Percentiles rank a stretch among this genome's conserved stretches.
phyloP scores from a whole-genome alignment of 116 monocot species.

The Phalaenopsis hybrid region DNA sequence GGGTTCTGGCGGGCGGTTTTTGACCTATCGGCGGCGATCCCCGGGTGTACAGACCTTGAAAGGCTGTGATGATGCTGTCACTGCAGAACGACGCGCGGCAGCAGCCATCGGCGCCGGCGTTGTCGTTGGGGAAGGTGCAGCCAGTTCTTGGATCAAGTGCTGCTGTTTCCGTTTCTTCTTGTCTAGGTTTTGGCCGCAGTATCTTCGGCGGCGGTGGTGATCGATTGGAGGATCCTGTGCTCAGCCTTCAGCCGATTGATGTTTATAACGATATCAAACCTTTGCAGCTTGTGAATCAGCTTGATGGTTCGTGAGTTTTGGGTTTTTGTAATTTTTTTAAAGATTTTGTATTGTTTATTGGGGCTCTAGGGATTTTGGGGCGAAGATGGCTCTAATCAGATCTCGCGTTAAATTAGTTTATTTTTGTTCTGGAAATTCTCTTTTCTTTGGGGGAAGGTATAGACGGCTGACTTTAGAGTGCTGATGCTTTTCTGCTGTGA shows the following conservation, averaged over 20 bases:
- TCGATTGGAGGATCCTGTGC: slow-evolving; percentile 20
- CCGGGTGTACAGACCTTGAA: not conserved
- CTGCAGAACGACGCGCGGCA: slow-evolving; percentile 44
- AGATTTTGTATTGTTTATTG: not conserved
- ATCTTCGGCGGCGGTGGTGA: slow-evolving; percentile 25
- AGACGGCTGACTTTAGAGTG: not conserved
- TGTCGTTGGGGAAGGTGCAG: slow-evolving; percentile 14
- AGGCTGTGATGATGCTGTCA: slow-evolving; percentile 33
- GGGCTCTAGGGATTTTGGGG: not conserved
- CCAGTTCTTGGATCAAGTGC: slow-evolving; percentile 21
- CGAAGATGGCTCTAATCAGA: not conserved
- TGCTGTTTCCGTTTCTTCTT: slow-evolving; percentile 12
- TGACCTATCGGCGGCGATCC: not conserved
- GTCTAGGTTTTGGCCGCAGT: slow-evolving; percentile 19
- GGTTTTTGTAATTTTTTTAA: not conserved
- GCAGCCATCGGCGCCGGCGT: slow-evolving; percentile 17
- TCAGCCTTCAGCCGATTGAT: slow-evolving; percentile 23
- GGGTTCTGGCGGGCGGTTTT: not conserved
- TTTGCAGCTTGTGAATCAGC: slow-evolving; percentile 22
- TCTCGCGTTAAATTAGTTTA: slow-evolving; percentile 5
- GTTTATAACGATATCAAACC: slow-evolving; percentile 37
- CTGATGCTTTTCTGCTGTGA: not conserved
- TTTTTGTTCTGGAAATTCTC: not conserved
- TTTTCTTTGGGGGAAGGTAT: not conserved
- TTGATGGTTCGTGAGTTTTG: slow-evolving; percentile 37